A percentile compares a stretch with the other conserved stretches of the same genome.
Evolutionary conservation across 2,329 filamentous ascomycete genomes (phyloP).

Genomic region (Meredithiella fracta): DNA sequence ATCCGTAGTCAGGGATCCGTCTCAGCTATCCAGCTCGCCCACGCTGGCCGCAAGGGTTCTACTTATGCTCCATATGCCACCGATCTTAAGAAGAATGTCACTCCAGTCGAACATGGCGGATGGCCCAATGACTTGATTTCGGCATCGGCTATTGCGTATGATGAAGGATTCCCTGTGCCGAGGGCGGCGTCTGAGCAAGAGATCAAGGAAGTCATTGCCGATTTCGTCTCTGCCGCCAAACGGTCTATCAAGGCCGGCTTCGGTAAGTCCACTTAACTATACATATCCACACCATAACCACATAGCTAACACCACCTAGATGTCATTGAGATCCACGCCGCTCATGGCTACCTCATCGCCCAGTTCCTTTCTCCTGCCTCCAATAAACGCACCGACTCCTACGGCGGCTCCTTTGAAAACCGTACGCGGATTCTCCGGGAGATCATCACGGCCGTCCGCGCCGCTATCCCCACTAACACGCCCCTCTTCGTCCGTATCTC

Average conservation of each 20-base stretch:
- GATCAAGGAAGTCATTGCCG: conserved; percentile 47
- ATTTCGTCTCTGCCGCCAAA: conserved; percentile 41
- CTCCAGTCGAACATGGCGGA: conserved; percentile 34
- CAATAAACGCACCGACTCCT: conserved; percentile 46
- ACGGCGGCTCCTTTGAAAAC: conserved; percentile 51
- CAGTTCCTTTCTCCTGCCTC: conserved; percentile 46
- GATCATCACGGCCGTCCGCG: conserved; percentile 33
- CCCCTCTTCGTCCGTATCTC: conserved; percentile 44
- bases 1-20: conserved; percentile 63
- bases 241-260: conserved; percentile 53
- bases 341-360: conserved; percentile 50
- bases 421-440: conserved; percentile 44
- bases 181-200: conserved; percentile 52
- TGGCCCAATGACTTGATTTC: conserved; percentile 41
- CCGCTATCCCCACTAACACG: conserved; percentile 34
- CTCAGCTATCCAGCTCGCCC: conserved; percentile 64
- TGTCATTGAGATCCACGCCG: conserved; percentile 51
- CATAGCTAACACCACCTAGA: conserved; percentile 27
- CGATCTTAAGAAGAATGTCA: conserved; percentile 32
- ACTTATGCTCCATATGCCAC: conserved; percentile 48
- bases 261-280: conserved; percentile 10
- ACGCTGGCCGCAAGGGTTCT: conserved; percentile 58
- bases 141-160: conserved; percentile 40
- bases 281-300: background rate
- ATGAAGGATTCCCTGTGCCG: conserved; percentile 42